These are phyloP conservation scores for Cladobotryum mycophilum DNA, from an alignment of 2,329 filamentous ascomycete species.

Conservation along the genomic window DNA sequence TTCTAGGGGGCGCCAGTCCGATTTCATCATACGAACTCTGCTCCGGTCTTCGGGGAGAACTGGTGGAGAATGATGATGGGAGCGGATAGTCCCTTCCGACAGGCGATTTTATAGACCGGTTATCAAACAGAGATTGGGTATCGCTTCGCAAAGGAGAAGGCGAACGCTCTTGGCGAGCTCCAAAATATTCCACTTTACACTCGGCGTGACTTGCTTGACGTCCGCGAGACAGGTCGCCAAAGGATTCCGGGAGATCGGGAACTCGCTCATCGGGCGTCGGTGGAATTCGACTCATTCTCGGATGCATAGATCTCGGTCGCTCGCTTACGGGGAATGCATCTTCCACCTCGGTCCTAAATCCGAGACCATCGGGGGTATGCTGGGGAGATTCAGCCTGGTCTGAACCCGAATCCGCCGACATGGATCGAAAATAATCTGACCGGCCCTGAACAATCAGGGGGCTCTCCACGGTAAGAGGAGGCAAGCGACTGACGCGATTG, in stretches of 20 bases:
- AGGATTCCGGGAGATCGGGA: constrained; percentile 39
- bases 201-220: constrained; percentile 34
- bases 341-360: constrained; percentile 50
- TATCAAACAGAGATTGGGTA: constrained; percentile 24
- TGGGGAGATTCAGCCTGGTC: constrained; percentile 32
- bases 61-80: constrained; percentile 30
- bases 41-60: constrained; percentile 41
- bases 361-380: constrained; percentile 28
- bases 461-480: constrained; percentile 74
- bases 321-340: constrained; percentile 45
- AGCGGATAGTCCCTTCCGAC: constrained; percentile 27
- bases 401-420: constrained; percentile 56
- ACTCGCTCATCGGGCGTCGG: constrained; percentile 42
- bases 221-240: constrained; percentile 35
- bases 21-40: constrained; percentile 44
- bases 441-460: constrained; percentile 69
- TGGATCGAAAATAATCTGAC: constrained; percentile 73
- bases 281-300: constrained; percentile 61
- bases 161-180: constrained; percentile 52
- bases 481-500: constrained; percentile 75
- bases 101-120: constrained; percentile 23
- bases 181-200: constrained; percentile 40
- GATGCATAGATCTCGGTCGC: constrained; percentile 68
- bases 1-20: constrained; percentile 45
- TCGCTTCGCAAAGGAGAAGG: constrained; percentile 46